Evolutionary conservation across 1,139 yeast genomes (phyloP), one percentile per base, ranked within the genome.

Genomic region (Blastobotrys ciferrii): DNA sequence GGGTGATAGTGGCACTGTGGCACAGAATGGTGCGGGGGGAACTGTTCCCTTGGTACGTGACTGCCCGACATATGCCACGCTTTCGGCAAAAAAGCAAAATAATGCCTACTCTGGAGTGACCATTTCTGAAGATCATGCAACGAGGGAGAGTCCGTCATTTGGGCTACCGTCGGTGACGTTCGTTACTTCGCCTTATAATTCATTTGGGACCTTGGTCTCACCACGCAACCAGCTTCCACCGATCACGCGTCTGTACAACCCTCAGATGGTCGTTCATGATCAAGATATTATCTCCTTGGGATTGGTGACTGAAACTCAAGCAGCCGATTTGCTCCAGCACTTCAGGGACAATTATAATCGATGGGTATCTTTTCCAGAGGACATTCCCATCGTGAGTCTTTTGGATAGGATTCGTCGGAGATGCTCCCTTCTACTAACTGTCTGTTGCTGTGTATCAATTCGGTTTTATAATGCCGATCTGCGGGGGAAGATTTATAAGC

Each of bases 361-460:
- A 36, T 86, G 95, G 95, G 82, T 84, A 2, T 81, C 87, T 51
- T 80, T 86, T 48, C 89, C 92, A 0, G 75, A 77, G 40, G 70
- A 70, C 19, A 63, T 78, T 33, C 67, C 81, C 1, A 75, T 84
- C 0, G 75, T 69, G 15, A 72, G 68, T 19, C 66, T 86, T 33
- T 70, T 85, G 7, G 76, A 72, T n/a, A 65, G 77, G 33, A 72
- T 84, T 40, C 67, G 83, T 35, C 56, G 59, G 23, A 72, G 76
- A 36, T 81, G 87, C 15, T 80, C 92, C 0, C 69, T 86, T 41
- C 68, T 86, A 17, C 67, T 86, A 28, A 82, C 89, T 0, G 75
- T 83, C 0, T 80, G 87, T 53, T 84, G 91, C 58, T 70, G 80
- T 35, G 69, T 84, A 13, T 76, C 87, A 0, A 66, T 82, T 36